A percentile compares a stretch with the other conserved stretches of the same genome.
These are phyloP conservation scores for Fusarium musae DNA, from an alignment of 2,329 filamentous ascomycete genomes.

Conservation along the genomic window DNA sequence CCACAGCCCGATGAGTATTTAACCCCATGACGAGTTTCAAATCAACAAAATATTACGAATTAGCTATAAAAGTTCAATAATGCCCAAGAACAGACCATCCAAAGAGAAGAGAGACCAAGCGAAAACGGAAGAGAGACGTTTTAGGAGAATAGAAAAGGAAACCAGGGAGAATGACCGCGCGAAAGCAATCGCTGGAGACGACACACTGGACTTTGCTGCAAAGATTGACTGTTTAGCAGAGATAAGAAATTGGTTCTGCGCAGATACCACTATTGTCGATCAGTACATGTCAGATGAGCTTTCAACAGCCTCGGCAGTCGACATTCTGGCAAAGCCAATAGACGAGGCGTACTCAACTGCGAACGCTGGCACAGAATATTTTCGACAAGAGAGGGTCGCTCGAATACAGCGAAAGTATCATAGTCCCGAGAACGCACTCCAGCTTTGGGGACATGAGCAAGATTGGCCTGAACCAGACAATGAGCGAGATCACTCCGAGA, in stretches of 20 bases:
- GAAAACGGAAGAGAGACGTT: rapidly evolving
- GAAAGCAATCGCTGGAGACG: neutral
- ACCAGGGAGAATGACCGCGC: neutral
- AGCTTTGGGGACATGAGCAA: neutral
- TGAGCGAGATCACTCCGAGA: neutral
- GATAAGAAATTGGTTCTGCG: neutral
- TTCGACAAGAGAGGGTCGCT: neutral
- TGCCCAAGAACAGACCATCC: neutral
- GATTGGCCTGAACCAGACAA: neutral
- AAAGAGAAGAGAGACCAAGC: neutral
- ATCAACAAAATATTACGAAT: rapidly evolving
- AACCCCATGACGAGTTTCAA: rapidly evolving
- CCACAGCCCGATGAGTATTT: neutral
- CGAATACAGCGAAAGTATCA: neutral
- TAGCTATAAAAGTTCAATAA: rapidly evolving
- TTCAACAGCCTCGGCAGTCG: neutral
- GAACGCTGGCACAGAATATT: neutral
- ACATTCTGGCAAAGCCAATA: neutral
- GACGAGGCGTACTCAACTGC: neutral
- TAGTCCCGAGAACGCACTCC: neutral
- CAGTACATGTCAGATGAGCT: neutral
- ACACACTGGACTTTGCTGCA: neutral
- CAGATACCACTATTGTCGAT: rapidly evolving
- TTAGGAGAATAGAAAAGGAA: neutral
- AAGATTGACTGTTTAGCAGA: constrained; percentile 1